Evolutionary conservation across 1,284 basidiomycete genomes (phyloP).

Genomic region (Anthracocystis walkeri): DNA sequence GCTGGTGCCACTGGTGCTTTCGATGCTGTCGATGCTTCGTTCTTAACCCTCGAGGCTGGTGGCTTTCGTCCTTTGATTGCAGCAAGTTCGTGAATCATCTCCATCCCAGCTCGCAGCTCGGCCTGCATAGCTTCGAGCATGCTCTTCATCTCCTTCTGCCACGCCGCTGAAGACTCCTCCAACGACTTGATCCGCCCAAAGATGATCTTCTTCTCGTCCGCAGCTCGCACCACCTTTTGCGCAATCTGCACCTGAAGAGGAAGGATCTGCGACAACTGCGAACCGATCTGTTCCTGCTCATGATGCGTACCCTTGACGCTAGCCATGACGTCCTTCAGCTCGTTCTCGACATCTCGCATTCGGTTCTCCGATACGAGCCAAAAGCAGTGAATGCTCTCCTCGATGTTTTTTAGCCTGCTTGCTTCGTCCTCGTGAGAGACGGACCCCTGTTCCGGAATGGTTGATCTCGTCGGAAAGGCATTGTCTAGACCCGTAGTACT

Average conservation of each 20-base stretch:
- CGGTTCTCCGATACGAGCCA: constrained; percentile 33
- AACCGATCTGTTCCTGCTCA: constrained; percentile 14
- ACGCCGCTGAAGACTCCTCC: constrained; percentile 15
- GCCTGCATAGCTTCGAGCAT: constrained; percentile 15
- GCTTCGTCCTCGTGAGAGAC: neutral
- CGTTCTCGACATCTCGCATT: constrained; percentile 20
- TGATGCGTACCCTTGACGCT: neutral
- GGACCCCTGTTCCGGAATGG: neutral
- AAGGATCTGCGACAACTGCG: constrained; percentile 9
- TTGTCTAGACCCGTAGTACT: neutral
- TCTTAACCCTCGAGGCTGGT: neutral
- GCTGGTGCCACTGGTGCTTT: neutral
- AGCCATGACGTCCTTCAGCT: constrained; percentile 7
- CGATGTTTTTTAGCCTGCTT: constrained; percentile 12
- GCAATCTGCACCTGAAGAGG: constrained; percentile 26
- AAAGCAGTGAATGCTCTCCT: constrained; percentile 28
- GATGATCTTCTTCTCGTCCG: constrained; percentile 23
- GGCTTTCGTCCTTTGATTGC: constrained; percentile 3
- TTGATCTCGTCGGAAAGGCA: neutral
- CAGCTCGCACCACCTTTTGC: constrained; percentile 17
- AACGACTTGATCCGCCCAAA: constrained; percentile 22
- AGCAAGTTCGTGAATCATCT: constrained; percentile 7
- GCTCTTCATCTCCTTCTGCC: constrained; percentile 14
- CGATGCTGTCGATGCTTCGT: constrained; percentile 2
- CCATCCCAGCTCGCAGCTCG: constrained; percentile 17